These are phyloP conservation scores for Suillus sp. DNA, from an alignment of 768 basidiomycete species.

Conservation along the genomic window DNA sequence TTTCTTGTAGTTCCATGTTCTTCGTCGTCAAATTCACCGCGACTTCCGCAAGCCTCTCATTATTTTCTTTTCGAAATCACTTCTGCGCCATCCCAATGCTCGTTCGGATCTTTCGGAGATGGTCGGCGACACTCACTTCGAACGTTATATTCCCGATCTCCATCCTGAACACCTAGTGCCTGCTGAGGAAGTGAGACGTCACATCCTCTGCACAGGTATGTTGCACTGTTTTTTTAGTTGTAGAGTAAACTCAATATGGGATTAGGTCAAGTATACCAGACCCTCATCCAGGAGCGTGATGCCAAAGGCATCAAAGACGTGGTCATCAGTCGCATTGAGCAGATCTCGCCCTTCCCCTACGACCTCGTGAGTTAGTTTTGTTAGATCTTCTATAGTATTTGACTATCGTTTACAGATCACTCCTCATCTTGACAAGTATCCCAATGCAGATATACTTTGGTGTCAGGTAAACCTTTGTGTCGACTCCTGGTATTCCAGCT, in stretches of 20 bases:
- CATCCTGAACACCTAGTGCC: constrained; percentile 70
- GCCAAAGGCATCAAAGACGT: constrained; percentile 89
- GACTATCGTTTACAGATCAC: constrained; percentile 57
- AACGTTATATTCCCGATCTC: constrained; percentile 89
- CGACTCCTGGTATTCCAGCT: constrained; percentile 11
- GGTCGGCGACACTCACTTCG: constrained; percentile 86
- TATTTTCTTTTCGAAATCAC: constrained; percentile 92
- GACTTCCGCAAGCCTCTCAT: constrained; percentile 96
- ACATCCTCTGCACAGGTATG: constrained; percentile 85
- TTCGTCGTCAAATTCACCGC: constrained; percentile 94
- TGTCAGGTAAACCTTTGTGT: constrained; percentile 62
- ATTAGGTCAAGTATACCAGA: constrained; percentile 90
- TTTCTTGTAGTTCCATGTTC: constrained; percentile 79
- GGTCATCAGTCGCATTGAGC: constrained; percentile 93
- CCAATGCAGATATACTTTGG: constrained; percentile 93
- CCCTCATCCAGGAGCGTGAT: constrained; percentile 87
- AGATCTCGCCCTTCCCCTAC: constrained; percentile 96
- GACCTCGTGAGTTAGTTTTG: constrained; percentile 63
- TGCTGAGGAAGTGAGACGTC: constrained; percentile 86
- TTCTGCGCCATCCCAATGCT: constrained; percentile 92
- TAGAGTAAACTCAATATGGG: constrained; percentile 10
- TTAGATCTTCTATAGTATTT: background rate
- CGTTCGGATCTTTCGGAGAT: constrained; percentile 88
- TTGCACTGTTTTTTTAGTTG: constrained; percentile 4
- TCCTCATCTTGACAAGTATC: constrained; percentile 94